A percentile compares a stretch with the other conserved stretches of the same genome.
These are phyloP conservation scores for Sicyos baderoa DNA, from an alignment of 306 rosid species.

Conservation along the genomic window DNA sequence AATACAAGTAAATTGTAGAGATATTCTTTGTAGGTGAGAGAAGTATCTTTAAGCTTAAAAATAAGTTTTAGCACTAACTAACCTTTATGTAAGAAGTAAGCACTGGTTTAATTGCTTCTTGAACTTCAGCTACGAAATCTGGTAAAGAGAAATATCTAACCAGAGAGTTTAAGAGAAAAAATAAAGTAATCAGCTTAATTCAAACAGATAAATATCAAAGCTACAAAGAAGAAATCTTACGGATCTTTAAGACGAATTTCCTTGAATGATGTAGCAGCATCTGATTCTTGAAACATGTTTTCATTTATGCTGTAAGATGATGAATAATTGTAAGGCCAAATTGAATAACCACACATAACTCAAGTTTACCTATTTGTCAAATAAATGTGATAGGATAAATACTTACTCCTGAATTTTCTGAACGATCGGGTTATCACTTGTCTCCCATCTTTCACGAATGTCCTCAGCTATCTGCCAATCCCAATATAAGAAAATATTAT, in stretches of 20 bases:
- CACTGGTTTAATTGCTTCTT: conserved; percentile 81
- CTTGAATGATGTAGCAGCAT: conserved; percentile 73
- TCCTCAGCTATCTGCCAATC: conserved; percentile 76
- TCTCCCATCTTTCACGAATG: conserved; percentile 66
- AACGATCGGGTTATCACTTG: conserved; percentile 68
- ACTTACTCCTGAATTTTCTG: conserved; percentile 84
- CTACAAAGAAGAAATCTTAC: conserved; percentile 37
- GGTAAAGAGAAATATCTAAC: conserved; percentile 68
- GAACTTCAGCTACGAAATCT: conserved; percentile 75
- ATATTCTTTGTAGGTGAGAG: neutral
- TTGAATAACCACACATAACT: neutral
- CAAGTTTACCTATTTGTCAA: neutral
- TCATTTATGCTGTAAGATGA: conserved; percentile 63
- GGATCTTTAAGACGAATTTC: conserved; percentile 85
- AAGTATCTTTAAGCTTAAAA: conserved; percentile 10
- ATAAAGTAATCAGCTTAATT: neutral
- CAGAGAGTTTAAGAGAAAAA: neutral
- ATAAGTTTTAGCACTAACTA: conserved; percentile 30
- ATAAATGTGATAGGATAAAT: conserved; percentile 7
- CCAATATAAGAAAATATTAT: conserved; percentile 23
- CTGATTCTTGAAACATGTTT: conserved; percentile 75
- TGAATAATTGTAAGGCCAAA: neutral
- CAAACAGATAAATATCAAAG: neutral
- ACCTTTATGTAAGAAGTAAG: conserved; percentile 68
- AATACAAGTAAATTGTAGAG: neutral